Evolutionary conservation across 768 basidiomycete species (phyloP), one percentile per base, ranked within the genome.

Genomic region (Amanita fuliginea): DNA sequence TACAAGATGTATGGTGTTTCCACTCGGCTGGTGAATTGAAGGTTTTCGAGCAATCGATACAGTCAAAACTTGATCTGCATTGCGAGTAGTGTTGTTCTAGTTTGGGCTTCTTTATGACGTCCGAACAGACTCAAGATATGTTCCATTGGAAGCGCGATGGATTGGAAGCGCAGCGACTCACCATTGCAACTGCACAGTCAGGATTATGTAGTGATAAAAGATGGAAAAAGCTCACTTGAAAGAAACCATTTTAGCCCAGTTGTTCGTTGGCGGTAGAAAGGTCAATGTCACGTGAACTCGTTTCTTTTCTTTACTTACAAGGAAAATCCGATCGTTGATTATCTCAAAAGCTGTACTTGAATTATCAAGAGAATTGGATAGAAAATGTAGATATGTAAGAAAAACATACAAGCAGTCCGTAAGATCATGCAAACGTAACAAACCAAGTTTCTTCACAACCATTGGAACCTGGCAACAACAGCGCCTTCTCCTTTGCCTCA

Each of bases 91-190:
- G 92, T 60, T 83, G 78, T 64, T 95, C 90, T 1, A 96, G 75
- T 63, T 93, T 92, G 10, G 93, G 93, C 59, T 96, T 96, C 65
- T 91, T 96, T 24, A 95, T 81, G 8, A 90, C 83, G 56, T 96
- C 93, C 46, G 75, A 69, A 63, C 93, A 96, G 32, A 63, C 89
- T 88, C 52, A 34, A 47, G 41, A 22, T 21, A 10, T 18, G 19
- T 4, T 18, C 16, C 18, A 14, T 33, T 35, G 6, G 18, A 36
- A 9, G 21, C 13, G 34, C 19, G 26, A 13, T 9, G 24, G 40
- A 26, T 7, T 36, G 11, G 19, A 7, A 39, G 8, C 16, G 18
- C 22, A 35, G 16, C 14, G n/a, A 59, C 77, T 66, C 45, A 83
- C 82, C 74, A 64, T 86, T 83, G 64, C 86, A 89, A 67, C 86